A percentile compares a stretch with the other conserved stretches of the same genome.
phyloP scores from a whole-genome alignment of 768 basidiomycete genomes.

The Vararia minispora region DNA sequence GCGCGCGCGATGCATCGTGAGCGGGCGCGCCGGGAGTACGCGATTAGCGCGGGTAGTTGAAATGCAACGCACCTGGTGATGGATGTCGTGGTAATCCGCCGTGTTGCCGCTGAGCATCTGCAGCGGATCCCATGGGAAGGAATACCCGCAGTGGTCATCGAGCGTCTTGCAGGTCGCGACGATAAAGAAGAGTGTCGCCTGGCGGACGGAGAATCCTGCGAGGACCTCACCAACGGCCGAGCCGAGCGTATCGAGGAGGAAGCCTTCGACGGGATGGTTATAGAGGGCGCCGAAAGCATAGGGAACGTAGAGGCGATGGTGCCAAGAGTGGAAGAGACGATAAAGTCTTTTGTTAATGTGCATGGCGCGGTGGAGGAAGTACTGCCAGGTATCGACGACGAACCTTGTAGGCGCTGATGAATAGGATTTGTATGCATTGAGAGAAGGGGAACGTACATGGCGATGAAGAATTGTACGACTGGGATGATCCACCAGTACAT shows the following conservation, averaged over 20 bases:
- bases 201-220: conserved; percentile 63
- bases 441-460: conserved; percentile 56
- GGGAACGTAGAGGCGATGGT: conserved; percentile 93
- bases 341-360: conserved; percentile 88
- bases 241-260: conserved; percentile 79
- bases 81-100: conserved; percentile 96
- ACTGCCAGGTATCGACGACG: conserved; percentile 96
- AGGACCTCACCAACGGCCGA: conserved; percentile 64
- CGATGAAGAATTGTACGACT: conserved; percentile 52
- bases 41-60: neutral
- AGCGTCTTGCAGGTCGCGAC: conserved; percentile 88
- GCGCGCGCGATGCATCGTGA: neutral
- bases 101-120: conserved; percentile 83
- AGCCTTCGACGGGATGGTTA: conserved; percentile 94
- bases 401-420: conserved; percentile 41
- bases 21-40: neutral
- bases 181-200: conserved; percentile 74
- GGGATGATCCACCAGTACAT: conserved; percentile 95
- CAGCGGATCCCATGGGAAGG: conserved; percentile 82
- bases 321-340: conserved; percentile 84
- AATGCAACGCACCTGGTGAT: conserved; percentile 63
- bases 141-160: conserved; percentile 92
- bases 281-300: conserved; percentile 96
- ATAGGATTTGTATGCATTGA: neutral
- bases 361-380: conserved; percentile 88